Conservation (phyloP, 768 basidiomycete species). For the Leucogyrophana mollusca region DNA sequence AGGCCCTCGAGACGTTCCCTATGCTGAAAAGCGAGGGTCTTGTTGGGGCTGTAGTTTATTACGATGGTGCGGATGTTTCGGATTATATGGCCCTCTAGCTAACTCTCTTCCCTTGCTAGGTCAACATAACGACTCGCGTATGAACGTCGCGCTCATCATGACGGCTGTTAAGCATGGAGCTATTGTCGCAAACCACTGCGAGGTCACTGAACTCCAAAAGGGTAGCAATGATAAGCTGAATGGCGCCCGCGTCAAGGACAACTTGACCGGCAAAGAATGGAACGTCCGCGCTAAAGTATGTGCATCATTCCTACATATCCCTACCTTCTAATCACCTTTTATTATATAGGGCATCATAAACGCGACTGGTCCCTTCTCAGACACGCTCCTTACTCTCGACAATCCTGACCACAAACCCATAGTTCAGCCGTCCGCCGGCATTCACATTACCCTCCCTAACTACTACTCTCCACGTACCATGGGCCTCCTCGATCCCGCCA, state of each 20-base stretch:
- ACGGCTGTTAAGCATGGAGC: slow-evolving; percentile 93
- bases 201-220: slow-evolving; percentile 80
- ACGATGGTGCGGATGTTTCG: slow-evolving; percentile 66
- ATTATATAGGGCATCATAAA: slow-evolving; percentile 79
- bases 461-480: slow-evolving; percentile 95
- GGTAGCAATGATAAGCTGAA: slow-evolving; percentile 57
- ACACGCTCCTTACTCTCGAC: slow-evolving; percentile 81
- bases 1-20: slow-evolving; percentile 92
- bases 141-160: slow-evolving; percentile 96
- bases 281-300: slow-evolving; percentile 75
- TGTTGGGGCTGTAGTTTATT: slow-evolving; percentile 94
- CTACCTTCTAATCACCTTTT: background rate
- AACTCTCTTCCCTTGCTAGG: slow-evolving; percentile 45
- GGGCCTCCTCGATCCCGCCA: slow-evolving; percentile 93
- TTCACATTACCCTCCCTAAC: slow-evolving; percentile 95
- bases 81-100: too few relatives aligned
- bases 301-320: background rate
- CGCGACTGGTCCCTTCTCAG: slow-evolving; percentile 94
- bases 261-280: slow-evolving; percentile 80
- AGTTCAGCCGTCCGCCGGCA: slow-evolving; percentile 88
- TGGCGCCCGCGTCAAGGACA: slow-evolving; percentile 79
- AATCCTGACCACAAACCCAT: slow-evolving; percentile 77
- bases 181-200: slow-evolving; percentile 83
- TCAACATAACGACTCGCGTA: slow-evolving; percentile 97
- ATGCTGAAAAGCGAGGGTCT: slow-evolving; percentile 93